These are phyloP conservation scores for Hyaloscypha variabilis DNA, from an alignment of 495 filamentous ascomycete species.

Conservation along the genomic window DNA sequence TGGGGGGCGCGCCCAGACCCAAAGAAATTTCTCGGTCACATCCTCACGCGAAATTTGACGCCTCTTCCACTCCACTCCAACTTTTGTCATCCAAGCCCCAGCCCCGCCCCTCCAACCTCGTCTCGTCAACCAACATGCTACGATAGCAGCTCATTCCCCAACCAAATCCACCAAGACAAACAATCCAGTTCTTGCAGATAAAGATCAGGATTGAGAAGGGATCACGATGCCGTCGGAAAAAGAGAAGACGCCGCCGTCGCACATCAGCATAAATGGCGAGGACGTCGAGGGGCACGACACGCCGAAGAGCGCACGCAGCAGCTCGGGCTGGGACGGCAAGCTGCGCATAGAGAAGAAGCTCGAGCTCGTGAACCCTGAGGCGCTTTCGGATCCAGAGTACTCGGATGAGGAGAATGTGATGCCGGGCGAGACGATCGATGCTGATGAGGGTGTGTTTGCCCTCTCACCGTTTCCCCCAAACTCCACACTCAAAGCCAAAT, in stretches of 20 bases:
- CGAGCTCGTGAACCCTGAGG: slow-evolving; percentile 71
- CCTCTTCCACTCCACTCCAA: neutral
- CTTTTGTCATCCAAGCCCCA: neutral
- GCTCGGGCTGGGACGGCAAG: slow-evolving; percentile 94
- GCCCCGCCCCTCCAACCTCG: neutral
- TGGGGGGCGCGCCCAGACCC: neutral
- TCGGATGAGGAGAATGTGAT: slow-evolving; percentile 78
- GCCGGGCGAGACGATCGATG: slow-evolving; percentile 72
- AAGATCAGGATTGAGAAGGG: neutral
- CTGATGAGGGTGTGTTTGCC: slow-evolving; percentile 71
- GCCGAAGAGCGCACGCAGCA: slow-evolving; percentile 45
- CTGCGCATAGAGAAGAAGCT: slow-evolving; percentile 68
- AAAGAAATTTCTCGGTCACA: slow-evolving; percentile 8
- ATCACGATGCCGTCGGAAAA: slow-evolving; percentile 27
- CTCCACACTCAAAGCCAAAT: neutral
- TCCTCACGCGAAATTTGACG: neutral
- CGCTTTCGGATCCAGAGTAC: slow-evolving; percentile 79
- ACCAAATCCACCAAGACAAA: neutral
- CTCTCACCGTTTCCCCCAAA: neutral
- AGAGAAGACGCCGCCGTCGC: slow-evolving; percentile 24
- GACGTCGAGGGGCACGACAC: slow-evolving; percentile 29
- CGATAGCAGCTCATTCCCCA: neutral
- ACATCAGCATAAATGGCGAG: slow-evolving; percentile 27
- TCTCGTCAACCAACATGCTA: neutral
- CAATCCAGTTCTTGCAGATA: too few relatives aligned